These are phyloP conservation scores for Lathyrus tuberosus DNA, from an alignment of 306 rosid genomes.

Conservation along the genomic window DNA sequence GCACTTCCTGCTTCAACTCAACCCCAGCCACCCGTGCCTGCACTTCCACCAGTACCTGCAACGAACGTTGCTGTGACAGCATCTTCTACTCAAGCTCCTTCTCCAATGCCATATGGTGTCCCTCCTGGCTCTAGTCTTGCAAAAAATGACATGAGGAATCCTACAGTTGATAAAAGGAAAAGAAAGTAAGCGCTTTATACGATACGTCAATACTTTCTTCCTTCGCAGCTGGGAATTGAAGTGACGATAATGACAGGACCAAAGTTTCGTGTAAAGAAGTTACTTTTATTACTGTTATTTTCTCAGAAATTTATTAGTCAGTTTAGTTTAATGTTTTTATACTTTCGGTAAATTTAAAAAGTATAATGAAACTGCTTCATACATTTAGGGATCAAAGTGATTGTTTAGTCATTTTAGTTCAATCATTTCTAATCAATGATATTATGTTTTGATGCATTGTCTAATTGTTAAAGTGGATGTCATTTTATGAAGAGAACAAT, in stretches of 20 bases:
- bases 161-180: conserved; percentile 79
- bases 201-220: conserved; percentile 24
- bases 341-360: too few species aligned
- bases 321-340: too few species aligned
- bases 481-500: background rate
- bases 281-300: conserved; percentile 19
- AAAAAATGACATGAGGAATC: conserved; percentile 74
- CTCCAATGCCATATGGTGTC: conserved; percentile 78
- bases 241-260: background rate
- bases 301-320: background rate
- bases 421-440: background rate
- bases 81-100: conserved; percentile 62
- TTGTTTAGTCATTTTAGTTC: too few species aligned
- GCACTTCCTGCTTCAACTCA: conserved; percentile 60
- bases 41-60: conserved; percentile 62
- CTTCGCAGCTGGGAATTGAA: conserved; percentile 2
- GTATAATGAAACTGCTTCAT: too few species aligned
- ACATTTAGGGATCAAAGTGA: too few species aligned
- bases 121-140: conserved; percentile 63
- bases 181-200: conserved; percentile 59
- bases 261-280: background rate
- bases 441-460: conserved; percentile 1
- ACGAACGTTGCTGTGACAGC: conserved; percentile 50
- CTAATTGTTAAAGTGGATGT: background rate
- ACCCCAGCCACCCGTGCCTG: conserved; percentile 51